phyloP scores from a whole-genome alignment of 2,329 filamentous ascomycete genomes.

The Hymenoscyphus infarciens region DNA sequence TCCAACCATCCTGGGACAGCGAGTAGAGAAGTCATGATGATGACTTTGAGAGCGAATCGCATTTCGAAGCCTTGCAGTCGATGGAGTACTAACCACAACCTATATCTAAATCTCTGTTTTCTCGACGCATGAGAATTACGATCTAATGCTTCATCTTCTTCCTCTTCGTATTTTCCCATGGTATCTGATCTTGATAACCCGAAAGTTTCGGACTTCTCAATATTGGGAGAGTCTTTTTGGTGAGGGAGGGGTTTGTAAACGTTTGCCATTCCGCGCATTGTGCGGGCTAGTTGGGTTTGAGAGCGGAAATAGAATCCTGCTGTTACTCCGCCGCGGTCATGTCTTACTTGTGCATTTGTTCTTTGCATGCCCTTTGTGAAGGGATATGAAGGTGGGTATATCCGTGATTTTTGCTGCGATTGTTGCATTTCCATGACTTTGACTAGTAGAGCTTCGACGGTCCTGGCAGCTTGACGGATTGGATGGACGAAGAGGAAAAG shows the following conservation, averaged over 20 bases:
- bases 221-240: constrained; percentile 8
- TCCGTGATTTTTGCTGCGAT: constrained; percentile 38
- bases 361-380: constrained; percentile 50
- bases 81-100: constrained; percentile 48
- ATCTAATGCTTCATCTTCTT: constrained; percentile 40
- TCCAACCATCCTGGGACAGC: constrained; percentile 52
- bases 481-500: constrained; percentile 54
- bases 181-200: constrained; percentile 21
- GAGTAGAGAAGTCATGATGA: constrained; percentile 47
- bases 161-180: constrained; percentile 35
- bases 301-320: constrained; percentile 45
- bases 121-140: constrained; percentile 38
- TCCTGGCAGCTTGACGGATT: constrained; percentile 48
- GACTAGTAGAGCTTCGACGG: constrained; percentile 44
- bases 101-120: constrained; percentile 43
- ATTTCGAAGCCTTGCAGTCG: constrained; percentile 55
- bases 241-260: constrained; percentile 35
- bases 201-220: constrained; percentile 18
- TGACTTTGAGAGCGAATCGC: constrained; percentile 55
- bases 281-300: constrained; percentile 31
- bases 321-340: constrained; percentile 56
- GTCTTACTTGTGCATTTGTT: constrained; percentile 54
- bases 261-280: constrained; percentile 36
- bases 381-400: constrained; percentile 52
- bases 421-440: constrained; percentile 48